Percentiles rank a stretch among this genome's conserved stretches.
These are phyloP conservation scores for Cryphonectria naterciae DNA, from an alignment of 2,329 filamentous ascomycete species.

Conservation along the genomic window DNA sequence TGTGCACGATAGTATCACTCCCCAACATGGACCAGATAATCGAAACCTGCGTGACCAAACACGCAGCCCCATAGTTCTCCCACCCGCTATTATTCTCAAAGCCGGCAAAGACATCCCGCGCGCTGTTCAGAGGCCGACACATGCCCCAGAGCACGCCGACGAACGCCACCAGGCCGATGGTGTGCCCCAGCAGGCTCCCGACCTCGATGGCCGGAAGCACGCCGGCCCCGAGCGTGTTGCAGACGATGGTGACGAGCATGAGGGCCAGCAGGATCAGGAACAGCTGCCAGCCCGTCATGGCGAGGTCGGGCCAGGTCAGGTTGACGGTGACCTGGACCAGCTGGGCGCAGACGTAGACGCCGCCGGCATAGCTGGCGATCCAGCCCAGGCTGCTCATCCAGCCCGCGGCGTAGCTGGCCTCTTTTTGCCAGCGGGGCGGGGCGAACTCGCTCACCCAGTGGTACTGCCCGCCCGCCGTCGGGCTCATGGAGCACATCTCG, in stretches of 20 bases:
- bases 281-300: slow-evolving; percentile 21
- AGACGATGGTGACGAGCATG: slow-evolving; percentile 20
- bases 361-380: slow-evolving; percentile 25
- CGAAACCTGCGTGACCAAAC: slow-evolving; percentile 22
- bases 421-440: slow-evolving; percentile 20
- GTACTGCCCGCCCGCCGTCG: slow-evolving; percentile 28
- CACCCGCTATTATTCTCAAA: slow-evolving; percentile 27
- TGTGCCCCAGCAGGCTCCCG: slow-evolving; percentile 23
- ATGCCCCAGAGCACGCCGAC: slow-evolving; percentile 23
- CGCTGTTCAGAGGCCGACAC: slow-evolving; percentile 19
- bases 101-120: slow-evolving; percentile 19
- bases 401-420: slow-evolving; percentile 24
- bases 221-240: slow-evolving; percentile 22
- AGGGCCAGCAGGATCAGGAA: slow-evolving; percentile 25
- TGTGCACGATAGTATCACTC: slow-evolving; percentile 27
- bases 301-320: slow-evolving; percentile 15
- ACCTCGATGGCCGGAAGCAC: slow-evolving; percentile 22
- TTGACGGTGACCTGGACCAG: slow-evolving; percentile 22
- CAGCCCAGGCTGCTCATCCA: slow-evolving; percentile 29
- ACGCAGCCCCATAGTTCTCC: slow-evolving; percentile 21
- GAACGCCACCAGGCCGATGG: slow-evolving; percentile 20
- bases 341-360: slow-evolving; percentile 24
- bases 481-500: slow-evolving; percentile 28
- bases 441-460: slow-evolving; percentile 29
- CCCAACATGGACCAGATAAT: slow-evolving; percentile 29